phyloP scores from a whole-genome alignment of 2,329 filamentous ascomycete species.

The Monosporascus sp. region DNA sequence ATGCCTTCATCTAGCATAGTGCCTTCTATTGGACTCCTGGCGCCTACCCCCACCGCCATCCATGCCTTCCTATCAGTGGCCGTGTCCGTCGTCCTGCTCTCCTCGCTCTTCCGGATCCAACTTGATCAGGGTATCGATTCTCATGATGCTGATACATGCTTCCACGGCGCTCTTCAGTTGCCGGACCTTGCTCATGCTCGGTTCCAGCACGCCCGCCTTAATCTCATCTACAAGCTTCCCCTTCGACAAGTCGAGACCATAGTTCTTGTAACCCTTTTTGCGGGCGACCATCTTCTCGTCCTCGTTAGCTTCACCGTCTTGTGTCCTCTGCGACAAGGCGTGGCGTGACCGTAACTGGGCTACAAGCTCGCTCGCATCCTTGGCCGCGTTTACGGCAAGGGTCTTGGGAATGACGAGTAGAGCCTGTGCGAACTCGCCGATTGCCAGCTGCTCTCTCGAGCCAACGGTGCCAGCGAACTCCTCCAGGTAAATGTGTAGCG shows the following conservation, averaged over 20 bases:
- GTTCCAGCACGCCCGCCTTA: constrained; percentile 92
- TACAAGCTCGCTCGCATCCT: constrained; percentile 91
- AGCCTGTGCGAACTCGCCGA: constrained; percentile 93
- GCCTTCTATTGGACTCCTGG: background rate
- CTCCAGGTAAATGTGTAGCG: constrained; percentile 96
- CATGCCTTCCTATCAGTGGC: constrained; percentile 52
- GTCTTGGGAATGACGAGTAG: constrained; percentile 95
- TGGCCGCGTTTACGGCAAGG: constrained; percentile 91
- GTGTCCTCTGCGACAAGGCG: constrained; percentile 85
- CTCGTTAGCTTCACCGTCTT: constrained; percentile 76
- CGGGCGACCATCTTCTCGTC: constrained; percentile 85
- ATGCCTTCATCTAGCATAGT: background rate
- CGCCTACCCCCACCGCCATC: constrained; percentile 6
- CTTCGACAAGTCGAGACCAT: constrained; percentile 83
- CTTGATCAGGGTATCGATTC: constrained; percentile 98
- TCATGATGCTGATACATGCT: constrained; percentile 98
- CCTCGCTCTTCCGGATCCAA: constrained; percentile 81
- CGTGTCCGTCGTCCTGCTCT: constrained; percentile 77
- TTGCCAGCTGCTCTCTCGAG: constrained; percentile 94
- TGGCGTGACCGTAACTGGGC: constrained; percentile 93
- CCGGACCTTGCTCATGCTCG: constrained; percentile 95
- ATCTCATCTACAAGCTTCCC: constrained; percentile 90
- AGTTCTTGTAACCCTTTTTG: constrained; percentile 98
- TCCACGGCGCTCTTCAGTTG: constrained; percentile 98
- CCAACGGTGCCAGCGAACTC: constrained; percentile 97